Conservation (phyloP, 495 filamentous ascomycete genomes). For the Cryomyces antarcticus region DNA sequence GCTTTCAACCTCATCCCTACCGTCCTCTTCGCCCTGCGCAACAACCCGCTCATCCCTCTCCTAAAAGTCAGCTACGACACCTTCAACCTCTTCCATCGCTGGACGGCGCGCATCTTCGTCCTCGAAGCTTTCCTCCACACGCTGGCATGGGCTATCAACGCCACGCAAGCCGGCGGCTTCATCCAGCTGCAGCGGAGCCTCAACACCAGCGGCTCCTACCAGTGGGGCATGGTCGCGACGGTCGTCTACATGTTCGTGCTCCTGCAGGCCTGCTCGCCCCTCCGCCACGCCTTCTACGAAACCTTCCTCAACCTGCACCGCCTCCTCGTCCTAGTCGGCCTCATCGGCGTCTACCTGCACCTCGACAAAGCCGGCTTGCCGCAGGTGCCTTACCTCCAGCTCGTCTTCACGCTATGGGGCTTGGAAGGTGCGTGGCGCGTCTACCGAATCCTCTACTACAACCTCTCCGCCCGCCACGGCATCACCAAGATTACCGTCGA, state of each 20-base stretch:
- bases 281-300: slow-evolving; percentile 39
- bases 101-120: slow-evolving; percentile 79
- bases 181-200: slow-evolving; percentile 4
- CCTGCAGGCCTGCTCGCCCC: slow-evolving; percentile 28
- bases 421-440: slow-evolving; percentile 14
- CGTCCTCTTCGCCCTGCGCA: slow-evolving; percentile 71
- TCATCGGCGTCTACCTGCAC: slow-evolving; percentile 35
- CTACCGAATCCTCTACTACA: slow-evolving; percentile 14
- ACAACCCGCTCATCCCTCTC: slow-evolving; percentile 74
- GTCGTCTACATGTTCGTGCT: slow-evolving; percentile 27
- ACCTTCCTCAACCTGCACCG: slow-evolving; percentile 35
- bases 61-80: slow-evolving; percentile 86
- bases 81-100: slow-evolving; percentile 87
- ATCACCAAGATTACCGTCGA: slow-evolving; percentile 29
- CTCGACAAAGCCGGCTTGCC: slow-evolving; percentile 24
- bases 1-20: slow-evolving; percentile 82
- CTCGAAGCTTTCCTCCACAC: slow-evolving; percentile 61
- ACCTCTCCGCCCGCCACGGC: slow-evolving; percentile 9
- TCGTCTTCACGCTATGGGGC: slow-evolving; percentile 15
- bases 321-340: slow-evolving; percentile 24
- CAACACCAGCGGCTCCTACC: slow-evolving; percentile 10
- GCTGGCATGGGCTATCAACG: slow-evolving; percentile 41
- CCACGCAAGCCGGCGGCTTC: slow-evolving; percentile 8
- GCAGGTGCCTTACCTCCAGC: slow-evolving; percentile 17
- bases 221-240: slow-evolving; percentile 18